Evolutionary conservation across 345 rosid species (phyloP), one percentile per base, ranked within the genome.

Genomic region (Conringia planisiliqua): DNA sequence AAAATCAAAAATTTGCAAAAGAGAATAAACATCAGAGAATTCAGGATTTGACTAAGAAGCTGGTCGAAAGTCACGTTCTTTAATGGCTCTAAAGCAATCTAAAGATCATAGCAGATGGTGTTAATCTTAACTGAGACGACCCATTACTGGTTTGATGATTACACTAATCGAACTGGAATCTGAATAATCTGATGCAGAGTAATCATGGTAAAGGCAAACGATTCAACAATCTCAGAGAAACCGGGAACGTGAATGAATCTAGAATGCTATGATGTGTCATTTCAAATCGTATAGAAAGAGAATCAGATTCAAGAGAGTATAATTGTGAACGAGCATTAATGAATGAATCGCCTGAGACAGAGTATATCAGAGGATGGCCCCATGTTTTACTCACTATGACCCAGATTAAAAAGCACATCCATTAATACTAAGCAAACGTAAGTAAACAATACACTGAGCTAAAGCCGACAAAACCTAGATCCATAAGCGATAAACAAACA

Each of bases 381-480:
- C 66, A 76, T 62, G 8, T 12, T 7, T 18, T n/a, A 58, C 71
- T 30, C 55, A 59, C 10, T 35, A 18, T 1, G 14, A 61, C 51
- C 10, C 66, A 71, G 56, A 63, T 63, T 24, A 32, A 69, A 51
- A 51, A 29, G 29, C 55, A 20, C 3, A 47, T 36, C 27, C 14
- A 39, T 71, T 36, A 39, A 43, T 44, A 35, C 4, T 24, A 71
- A 35, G 22, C 62, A 64, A 65, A 77, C 56, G 54, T 13, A 36
- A 55, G 43, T 18, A 5, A 56, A 70, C 2, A 65, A 10, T 3
- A 36, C 26, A 50, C 3, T 33, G n/a, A 39, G 16, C 70, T 17
- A 22, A 76, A 1, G 71, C 48, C 26, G 43, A 47, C 4, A 74
- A 51, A 16, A 59, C 42, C 27, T 73, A 79, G 82, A 77, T 82